Percentiles rank a stretch among this genome's conserved stretches.
Evolutionary conservation across 2,329 filamentous ascomycete species (phyloP).

Genomic region (Diaporthe capsici): DNA sequence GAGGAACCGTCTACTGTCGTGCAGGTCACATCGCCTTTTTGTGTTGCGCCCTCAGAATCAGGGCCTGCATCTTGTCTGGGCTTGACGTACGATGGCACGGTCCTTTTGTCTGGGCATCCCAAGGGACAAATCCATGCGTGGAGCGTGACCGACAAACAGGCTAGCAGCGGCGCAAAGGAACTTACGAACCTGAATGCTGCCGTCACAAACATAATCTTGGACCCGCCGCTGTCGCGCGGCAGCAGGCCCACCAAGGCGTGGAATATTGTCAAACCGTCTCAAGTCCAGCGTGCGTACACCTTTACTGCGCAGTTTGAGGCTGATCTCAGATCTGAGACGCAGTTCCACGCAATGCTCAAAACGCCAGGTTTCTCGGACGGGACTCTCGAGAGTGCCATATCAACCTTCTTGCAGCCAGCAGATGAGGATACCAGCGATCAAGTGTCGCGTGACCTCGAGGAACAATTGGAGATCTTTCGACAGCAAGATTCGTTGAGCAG

Average conservation of each 20-base stretch:
- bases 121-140: slow-evolving; percentile 85
- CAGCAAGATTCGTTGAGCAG: slow-evolving; percentile 55
- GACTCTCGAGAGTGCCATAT: slow-evolving; percentile 64
- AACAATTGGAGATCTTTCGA: slow-evolving; percentile 57
- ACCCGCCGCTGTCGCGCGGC: slow-evolving; percentile 68
- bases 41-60: slow-evolving; percentile 72
- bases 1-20: slow-evolving; percentile 70
- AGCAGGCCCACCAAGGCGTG: slow-evolving; percentile 62
- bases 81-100: slow-evolving; percentile 86
- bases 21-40: slow-evolving; percentile 67
- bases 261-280: slow-evolving; percentile 84
- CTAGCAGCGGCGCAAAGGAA: slow-evolving; percentile 74
- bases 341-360: slow-evolving; percentile 61
- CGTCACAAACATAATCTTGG: slow-evolving; percentile 85
- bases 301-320: slow-evolving; percentile 75
- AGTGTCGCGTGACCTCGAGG: slow-evolving; percentile 54
- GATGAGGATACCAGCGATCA: slow-evolving; percentile 51
- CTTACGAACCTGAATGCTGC: slow-evolving; percentile 82
- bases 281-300: slow-evolving; percentile 75
- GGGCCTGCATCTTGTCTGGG: slow-evolving; percentile 78
- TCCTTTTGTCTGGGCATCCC: slow-evolving; percentile 83
- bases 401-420: slow-evolving; percentile 58
- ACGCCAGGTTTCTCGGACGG: slow-evolving; percentile 62
- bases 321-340: slow-evolving; percentile 55
- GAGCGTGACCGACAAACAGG: slow-evolving; percentile 75